Evolutionary conservation across 352 stramenopile species (phyloP), one percentile per base, ranked within the genome.

Genomic region (Phytophthora pistaciae): DNA sequence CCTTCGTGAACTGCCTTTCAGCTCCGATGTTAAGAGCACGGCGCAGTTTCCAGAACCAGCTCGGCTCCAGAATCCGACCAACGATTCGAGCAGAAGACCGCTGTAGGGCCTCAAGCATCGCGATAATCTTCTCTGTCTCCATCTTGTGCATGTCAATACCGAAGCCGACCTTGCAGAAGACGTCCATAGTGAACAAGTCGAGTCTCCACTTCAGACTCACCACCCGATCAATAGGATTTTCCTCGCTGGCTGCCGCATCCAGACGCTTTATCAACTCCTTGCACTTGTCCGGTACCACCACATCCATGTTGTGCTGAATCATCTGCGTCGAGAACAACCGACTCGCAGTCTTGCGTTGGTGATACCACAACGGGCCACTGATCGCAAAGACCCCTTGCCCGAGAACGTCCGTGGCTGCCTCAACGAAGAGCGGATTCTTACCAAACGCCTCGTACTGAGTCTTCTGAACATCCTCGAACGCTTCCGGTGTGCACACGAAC

Each of bases 141-240:
- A 73, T 56, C 2, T 58, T 56, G 13, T 61, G 21, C 60, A 85
- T 74, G 18, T 84, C 46, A 65, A 84, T 64, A 20, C 78, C 82
- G 72, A 87, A 90, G 11, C 70, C 79, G 64, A 90, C 79, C 50
- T 85, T 71, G n/a, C 75, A 72, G 64, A 90, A 88, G 3, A 74
- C 73, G 31, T 88, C 79, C 58, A 90, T 72, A 6, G 80, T 90
- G 62, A 87, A 79, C 48, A 73, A 65, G 42, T 77, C 66, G 31
- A 85, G 66, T 14, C 79, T 59, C 42, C 63, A 55, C 38, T 75
- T 68, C 2, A 82, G 42, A 49, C 75, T 77, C 50, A 90, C 63
- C 21, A 77, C 62, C 8, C 31, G 50, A 31, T 72, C 56, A 4
- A 14, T 29, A 9, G 59, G 16, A 14, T 73, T 49, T 38, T 59